Evolutionary conservation across 78 protist species (phyloP), one percentile per base, ranked within the genome.

Genomic region (Dictyostelium intermedium): DNA sequence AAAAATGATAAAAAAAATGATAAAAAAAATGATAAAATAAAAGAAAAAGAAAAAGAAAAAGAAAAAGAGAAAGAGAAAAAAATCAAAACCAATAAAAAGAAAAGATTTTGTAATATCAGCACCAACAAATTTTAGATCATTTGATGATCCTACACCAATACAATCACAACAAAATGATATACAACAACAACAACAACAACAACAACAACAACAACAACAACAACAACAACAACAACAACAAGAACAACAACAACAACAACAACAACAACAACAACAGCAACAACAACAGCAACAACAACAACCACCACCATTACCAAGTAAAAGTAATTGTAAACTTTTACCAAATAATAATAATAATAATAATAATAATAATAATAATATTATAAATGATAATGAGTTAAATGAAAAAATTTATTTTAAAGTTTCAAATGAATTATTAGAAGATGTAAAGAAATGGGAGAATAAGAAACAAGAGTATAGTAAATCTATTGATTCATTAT

Each of bases 361-460:
- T 3, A 86, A 81, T 8, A 27, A 30, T 16, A 20, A 83, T 32
- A 18, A 63, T 63, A 20, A 60, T 34, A 7, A 83, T n/a, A n/a
- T n/a, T n/a, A n/a, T n/a, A n/a, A n/a, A 41, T 25, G 16, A 39
- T 35, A 7, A 32, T 39, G 35, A n/a, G 16, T 61, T 13, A 63
- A 76, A 77, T 37, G 80, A 66, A 14, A 87, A 87, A 39, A 25
- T 89, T 20, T 89, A 89, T 39, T 89, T 80, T 47, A 89, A 89
- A 11, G 94, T 80, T 20, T 80, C 94, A 16, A 43, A 32, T 41
- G 73, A 81, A 47, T 70, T 89, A 47, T 80, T 89, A 39, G 23
- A 63, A 43, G 94, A 80, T 7, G 94, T 89, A n/a, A 35, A 45
- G 34, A 50, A 70, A 20, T 89, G 94, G 94, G 94, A 89, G 13